Percentiles rank a stretch among this genome's conserved stretches.
phyloP scores from a whole-genome alignment of 345 rosid species.

The Lepidium sativum region DNA sequence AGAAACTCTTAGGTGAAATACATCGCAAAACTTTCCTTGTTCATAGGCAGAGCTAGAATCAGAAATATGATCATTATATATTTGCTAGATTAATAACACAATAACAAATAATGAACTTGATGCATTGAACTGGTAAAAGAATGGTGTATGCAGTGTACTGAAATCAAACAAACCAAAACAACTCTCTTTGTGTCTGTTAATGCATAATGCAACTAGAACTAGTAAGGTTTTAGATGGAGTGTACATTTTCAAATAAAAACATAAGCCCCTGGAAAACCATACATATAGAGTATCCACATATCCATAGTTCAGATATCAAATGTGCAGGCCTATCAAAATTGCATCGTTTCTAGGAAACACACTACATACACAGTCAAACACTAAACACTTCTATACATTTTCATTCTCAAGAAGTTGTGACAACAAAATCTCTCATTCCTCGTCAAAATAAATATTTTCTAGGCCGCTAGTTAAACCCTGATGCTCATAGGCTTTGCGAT shows the following conservation, averaged over 20 bases:
- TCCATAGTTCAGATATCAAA: neutral
- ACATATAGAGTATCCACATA: neutral
- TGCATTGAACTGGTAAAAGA: neutral
- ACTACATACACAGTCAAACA: neutral
- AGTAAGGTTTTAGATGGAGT: neutral
- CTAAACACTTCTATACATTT: neutral
- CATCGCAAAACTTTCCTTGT: conserved; percentile 73
- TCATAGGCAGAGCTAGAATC: conserved; percentile 55
- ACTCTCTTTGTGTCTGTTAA: neutral
- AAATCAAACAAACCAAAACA: neutral
- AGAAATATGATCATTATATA: neutral
- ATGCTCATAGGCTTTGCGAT: neutral
- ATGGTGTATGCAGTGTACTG: neutral
- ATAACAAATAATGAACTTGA: neutral
- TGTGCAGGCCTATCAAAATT: neutral
- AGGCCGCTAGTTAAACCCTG: no score
- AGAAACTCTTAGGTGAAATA: conserved; percentile 53
- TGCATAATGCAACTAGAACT: conserved; percentile 2
- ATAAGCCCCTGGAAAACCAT: neutral
- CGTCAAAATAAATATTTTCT: neutral
- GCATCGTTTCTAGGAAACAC: neutral
- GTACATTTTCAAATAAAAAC: neutral
- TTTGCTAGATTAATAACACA: neutral
- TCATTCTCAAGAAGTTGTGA: neutral
- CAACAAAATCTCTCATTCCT: neutral